Base-by-base conservation (phyloP, 2,329 filamentous ascomycete species). In the Basipetospora chlamydospora region DNA sequence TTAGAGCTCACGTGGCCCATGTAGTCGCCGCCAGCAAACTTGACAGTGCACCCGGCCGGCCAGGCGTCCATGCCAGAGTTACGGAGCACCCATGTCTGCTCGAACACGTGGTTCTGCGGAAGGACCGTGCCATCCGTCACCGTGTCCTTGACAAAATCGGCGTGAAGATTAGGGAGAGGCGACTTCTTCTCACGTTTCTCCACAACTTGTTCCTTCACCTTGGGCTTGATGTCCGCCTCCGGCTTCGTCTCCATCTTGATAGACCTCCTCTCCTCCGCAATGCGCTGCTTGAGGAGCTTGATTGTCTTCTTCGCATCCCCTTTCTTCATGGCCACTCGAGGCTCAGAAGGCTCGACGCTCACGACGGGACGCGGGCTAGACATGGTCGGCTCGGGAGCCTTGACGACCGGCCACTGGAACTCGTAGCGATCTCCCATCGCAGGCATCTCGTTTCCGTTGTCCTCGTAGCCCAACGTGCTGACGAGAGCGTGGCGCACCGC, bases 21-120 rank as follows among this genome's bases (percentile, higher is more conserved):
- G 60, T 88, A 86, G 56, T 96, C 88, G 35, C 90, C 90, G 40
- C 88, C 86, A 41, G 92, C 80, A 51, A 87, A 95, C 58, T 82
- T 84, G 47, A 96, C 82, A 39, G 78, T 80, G 65, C 85, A 93
- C 42, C 87, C 90, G 38, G 77, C 73, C 26, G 90, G 90, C 90
- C 90, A 98, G 10, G 77, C 58, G 34, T 66, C 61, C 9, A 73
- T 73, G 20, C 90, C 88, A 15, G 80, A 77, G 53, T 98, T 98
- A 50, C 77, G 78, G 28, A 98, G 70, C 37, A 81, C 80, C 90
- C 90, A 98, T 2, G 82, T 84, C 58, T 98, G 87, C 48, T 81
- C 73, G 51, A 98, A 94, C 22, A 78, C 70, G 37, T 76, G 67
- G 51, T 80, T 79, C 4, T 80, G 74, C 26, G 68, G 57, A 39